Evolutionary conservation across 2,329 filamentous ascomycete genomes (phyloP).

Genomic region (Aureobasidium sp.): DNA sequence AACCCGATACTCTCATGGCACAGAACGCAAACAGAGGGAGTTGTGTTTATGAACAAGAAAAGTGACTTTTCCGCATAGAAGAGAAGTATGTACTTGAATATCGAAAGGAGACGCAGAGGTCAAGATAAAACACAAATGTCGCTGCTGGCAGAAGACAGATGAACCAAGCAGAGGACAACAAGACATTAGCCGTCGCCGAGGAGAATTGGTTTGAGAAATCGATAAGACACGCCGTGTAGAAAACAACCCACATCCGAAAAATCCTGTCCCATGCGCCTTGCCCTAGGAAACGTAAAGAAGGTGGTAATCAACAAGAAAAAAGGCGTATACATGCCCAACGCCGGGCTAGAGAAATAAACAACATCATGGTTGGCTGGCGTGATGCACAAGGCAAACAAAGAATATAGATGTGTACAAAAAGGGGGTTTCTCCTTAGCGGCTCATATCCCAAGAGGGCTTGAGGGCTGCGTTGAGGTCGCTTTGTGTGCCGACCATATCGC

Average conservation of each 20-base stretch:
- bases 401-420: not conserved
- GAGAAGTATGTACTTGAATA: not conserved
- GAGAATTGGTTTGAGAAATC: not conserved
- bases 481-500: constrained; percentile 69
- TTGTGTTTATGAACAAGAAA: not conserved
- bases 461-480: constrained; percentile 55
- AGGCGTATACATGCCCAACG: not conserved
- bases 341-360: constrained; percentile 2
- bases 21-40: too few relatives aligned
- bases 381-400: not conserved
- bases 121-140: not conserved
- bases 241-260: not conserved
- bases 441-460: constrained; percentile 47
- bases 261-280: not conserved
- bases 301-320: not conserved
- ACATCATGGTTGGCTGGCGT: not conserved
- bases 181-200: not conserved
- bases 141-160: not conserved
- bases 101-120: not conserved
- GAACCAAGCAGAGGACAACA: not conserved
- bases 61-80: not conserved
- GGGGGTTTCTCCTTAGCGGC: not conserved
- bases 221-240: not conserved
- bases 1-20: too few relatives aligned
- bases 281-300: not conserved